Base-by-base conservation (phyloP, 1,139 yeast genomes). In the Lizanozyma gosingica region DNA sequence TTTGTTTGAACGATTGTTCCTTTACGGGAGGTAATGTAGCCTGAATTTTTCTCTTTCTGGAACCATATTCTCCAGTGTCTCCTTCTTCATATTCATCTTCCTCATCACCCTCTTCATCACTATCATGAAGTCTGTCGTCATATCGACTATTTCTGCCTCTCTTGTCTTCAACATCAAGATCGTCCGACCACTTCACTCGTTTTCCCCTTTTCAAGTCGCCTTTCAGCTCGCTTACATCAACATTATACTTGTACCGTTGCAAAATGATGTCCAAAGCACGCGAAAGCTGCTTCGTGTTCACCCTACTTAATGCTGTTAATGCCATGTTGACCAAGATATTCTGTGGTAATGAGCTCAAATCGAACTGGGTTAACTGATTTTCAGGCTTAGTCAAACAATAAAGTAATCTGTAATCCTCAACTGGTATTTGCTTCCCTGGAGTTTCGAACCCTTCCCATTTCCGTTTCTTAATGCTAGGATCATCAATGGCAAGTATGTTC, bases 191-290 rank as follows among this genome's bases (percentile, higher is more conserved):
- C 39, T 58, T 59, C 6, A 22, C 29, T 11, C 11, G 6, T 22
- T 22, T 22, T 6, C 15, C n/a, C 15, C 33, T 32, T 37, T 34
- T 18, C 6, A 11, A 11, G 29, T 11, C 29, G 6, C 29, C 29
- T 11, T 22, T 22, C 6, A 6, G 29, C 6, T 6, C 29, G 11
- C 11, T 11, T 22, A 22, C 6, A 11, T 38, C 44, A 1, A 63
- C 41, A 2, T 62, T 68, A 45, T 59, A 52, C 18, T 49, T 49
- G 45, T 80, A 79, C 43, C 97, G 69, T 14, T 81, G 76, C 33
- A 78, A 67, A 3, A 86, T 76, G 39, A 86, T 78, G 15, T 78
- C 76, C 44, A 87, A 63, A 1, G 86, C 94, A 45, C 78, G 76
- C n/a, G 77, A 65, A 37, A 92, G 65, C 45, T 70, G 73, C 8